Conservation (phyloP, 2,329 filamentous ascomycete species). For the Fusarium nodosum region DNA sequence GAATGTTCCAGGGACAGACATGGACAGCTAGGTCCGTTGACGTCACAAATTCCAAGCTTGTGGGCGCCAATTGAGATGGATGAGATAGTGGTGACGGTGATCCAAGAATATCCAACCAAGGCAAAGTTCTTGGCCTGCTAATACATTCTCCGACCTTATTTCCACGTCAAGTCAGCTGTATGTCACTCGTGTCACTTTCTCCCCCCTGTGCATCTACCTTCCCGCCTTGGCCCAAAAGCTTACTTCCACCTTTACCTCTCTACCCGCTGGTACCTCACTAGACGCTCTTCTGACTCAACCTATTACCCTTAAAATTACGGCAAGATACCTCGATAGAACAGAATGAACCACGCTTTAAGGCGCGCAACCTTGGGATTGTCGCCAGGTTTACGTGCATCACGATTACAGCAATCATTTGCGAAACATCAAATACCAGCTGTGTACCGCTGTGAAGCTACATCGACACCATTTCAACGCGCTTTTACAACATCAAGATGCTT, state of each 20-base stretch:
- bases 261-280: background rate
- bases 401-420: constrained; percentile 11
- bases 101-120: constrained; percentile 12
- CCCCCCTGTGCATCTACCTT: constrained; percentile 6
- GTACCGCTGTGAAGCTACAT: constrained; percentile 8
- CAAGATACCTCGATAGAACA: background rate
- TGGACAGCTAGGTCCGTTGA: constrained; percentile 28
- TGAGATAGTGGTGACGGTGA: constrained; percentile 34
- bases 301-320: background rate
- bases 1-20: constrained; percentile 31
- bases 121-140: constrained; percentile 6
- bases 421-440: constrained; percentile 15
- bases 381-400: constrained; percentile 25
- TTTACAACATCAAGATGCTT: constrained; percentile 43
- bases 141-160: constrained; percentile 31
- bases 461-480: constrained; percentile 21
- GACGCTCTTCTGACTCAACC: background rate
- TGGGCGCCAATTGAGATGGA: constrained; percentile 21
- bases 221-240: constrained; percentile 26
- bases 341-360: constrained; percentile 43
- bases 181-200: background rate
- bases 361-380: constrained; percentile 38
- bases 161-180: background rate
- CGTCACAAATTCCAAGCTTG: constrained; percentile 30
- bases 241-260: constrained; percentile 14